Percentiles rank a stretch among this genome's conserved stretches.
These are phyloP conservation scores for Monosporozyma siamensis DNA, from an alignment of 805 yeast genomes.

Conservation along the genomic window DNA sequence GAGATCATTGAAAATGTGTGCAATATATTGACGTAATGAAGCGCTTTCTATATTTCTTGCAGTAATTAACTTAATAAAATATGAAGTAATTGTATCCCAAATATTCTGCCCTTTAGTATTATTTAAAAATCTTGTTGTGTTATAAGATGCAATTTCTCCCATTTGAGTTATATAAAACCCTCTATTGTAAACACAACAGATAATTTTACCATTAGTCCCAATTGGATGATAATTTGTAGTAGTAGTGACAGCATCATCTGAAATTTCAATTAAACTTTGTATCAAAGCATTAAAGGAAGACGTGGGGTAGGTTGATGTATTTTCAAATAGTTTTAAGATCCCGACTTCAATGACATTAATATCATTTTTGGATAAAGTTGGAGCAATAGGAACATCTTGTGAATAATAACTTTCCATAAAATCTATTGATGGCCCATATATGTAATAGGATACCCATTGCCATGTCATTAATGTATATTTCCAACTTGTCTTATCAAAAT, in stretches of 20 bases:
- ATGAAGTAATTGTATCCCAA: slow-evolving; percentile 42
- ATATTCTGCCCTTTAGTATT: slow-evolving; percentile 29
- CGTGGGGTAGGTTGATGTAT: slow-evolving; percentile 46
- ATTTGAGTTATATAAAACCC: slow-evolving; percentile 47
- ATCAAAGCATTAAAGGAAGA: slow-evolving; percentile 43
- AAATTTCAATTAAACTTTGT: slow-evolving; percentile 29
- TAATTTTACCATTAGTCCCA: slow-evolving; percentile 14
- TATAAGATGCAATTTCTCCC: slow-evolving; percentile 42
- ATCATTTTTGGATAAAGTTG: slow-evolving; percentile 39
- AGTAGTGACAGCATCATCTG: slow-evolving; percentile 15
- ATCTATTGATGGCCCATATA: slow-evolving; percentile 50
- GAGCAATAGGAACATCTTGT: slow-evolving; percentile 35
- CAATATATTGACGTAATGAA: slow-evolving; percentile 39
- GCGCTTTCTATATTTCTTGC: slow-evolving; percentile 34
- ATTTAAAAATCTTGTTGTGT: slow-evolving; percentile 41
- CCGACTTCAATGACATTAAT: slow-evolving; percentile 45
- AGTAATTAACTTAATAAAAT: slow-evolving; percentile 38
- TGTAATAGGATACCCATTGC: slow-evolving; percentile 68
- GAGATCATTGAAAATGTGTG: slow-evolving; percentile 44
- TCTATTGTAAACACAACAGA: slow-evolving; percentile 43
- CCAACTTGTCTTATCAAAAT: slow-evolving; percentile 58
- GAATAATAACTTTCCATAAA: slow-evolving; percentile 27
- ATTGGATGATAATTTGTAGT: slow-evolving; percentile 18
- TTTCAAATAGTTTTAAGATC: slow-evolving; percentile 51
- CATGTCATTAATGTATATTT: slow-evolving; percentile 47